Evolutionary conservation across 352 stramenopile genomes (phyloP), one percentile per base, ranked within the genome.

Genomic region (Pythium myriotylum): DNA sequence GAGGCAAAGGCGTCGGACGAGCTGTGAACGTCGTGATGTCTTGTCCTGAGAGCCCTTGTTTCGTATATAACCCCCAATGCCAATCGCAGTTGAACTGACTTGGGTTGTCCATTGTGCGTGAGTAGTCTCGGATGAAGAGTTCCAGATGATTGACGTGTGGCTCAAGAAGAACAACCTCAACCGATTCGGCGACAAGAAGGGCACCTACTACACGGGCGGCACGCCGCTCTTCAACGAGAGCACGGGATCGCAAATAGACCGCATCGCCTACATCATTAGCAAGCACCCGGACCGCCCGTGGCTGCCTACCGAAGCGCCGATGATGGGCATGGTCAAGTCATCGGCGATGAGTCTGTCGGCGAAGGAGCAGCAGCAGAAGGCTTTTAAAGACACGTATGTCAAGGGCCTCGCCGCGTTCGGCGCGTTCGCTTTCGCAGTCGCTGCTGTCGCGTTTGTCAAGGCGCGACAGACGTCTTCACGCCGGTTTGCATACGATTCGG

Each of bases 151-250:
- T 45, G 72, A 88, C 37, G 47, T 26, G 26, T 93, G 84, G 84
- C 83, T 93, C 58, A 59, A 76, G 57, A 58, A 54, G 13, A 79
- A 86, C 24, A 58, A 72, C 16, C 66, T 77, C 17, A 93, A 93
- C 57, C 49, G 86, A 54, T 93, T 72, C 58, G 84, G 84, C 1
- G 84, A 93, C 42, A 29, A 56, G 29, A 67, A 68, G 8, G 76
- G 70, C 41, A 90, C 51, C 17, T 72, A 74, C 41, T 95, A 95
- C 70, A 74, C 71, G 2, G 86, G 84, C 5, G 86, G 86, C 29
- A 92, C 84, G n/a, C 86, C 86, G 53, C 64, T 95, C 17, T 93
- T 92, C 54, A 60, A 92, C 51, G 83, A 93, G 68, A 68, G 29
- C n/a, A 91, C 79, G 20, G 86, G 84, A 45, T 53, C 58, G 29